Evolutionary conservation across 2,329 filamentous ascomycete genomes (phyloP), one percentile per base, ranked within the genome.

Genomic region (Phialophora chinensis): DNA sequence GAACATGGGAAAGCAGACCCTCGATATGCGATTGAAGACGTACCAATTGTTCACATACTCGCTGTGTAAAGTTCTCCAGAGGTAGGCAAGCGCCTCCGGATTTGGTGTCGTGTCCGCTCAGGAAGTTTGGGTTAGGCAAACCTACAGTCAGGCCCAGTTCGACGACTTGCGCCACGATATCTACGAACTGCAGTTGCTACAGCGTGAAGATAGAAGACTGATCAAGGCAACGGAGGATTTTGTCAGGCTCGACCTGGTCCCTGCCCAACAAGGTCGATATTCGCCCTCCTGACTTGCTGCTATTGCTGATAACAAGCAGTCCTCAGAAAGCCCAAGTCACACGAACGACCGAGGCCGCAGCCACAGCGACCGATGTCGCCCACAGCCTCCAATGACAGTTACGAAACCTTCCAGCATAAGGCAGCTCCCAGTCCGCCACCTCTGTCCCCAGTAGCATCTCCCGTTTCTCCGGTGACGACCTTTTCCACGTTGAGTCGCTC

Each of bases 21-120:
- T 88, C 38, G 74, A 77, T 11, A 76, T 79, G 42, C 80, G 85
- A 27, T 74, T 88, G 35, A 79, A 81, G 35, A 78, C 80, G 67
- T 87, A 85, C 73, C 79, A 81, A 60, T 75, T 77, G 7, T 85
- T 85, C 71, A 72, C 87, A 49, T 76, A 81, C 57, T 79, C 79
- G 60, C 71, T 84, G 71, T 68, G 75, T 74, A 77, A 80, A 68
- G 74, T 79, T 59, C 70, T 85, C 66, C 80, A 78, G 75, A 80
- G 79, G 84, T 86, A 77, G 73, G 79, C 27, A 27, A 47, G 42
- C 23, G 49, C 42, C 25, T 44, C 53, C 58, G 49, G 29, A 35
- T 42, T 49, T 42, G 31, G 23, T 20, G 49, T 60, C 38, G 17
- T 20, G 11, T 35, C 47, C 53, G 57, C 62, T 67, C 38, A 69